Evolutionary conservation across 2,329 filamentous ascomycete genomes (phyloP), one percentile per base, ranked within the genome.

Genomic region (Pseudocercospora musae): DNA sequence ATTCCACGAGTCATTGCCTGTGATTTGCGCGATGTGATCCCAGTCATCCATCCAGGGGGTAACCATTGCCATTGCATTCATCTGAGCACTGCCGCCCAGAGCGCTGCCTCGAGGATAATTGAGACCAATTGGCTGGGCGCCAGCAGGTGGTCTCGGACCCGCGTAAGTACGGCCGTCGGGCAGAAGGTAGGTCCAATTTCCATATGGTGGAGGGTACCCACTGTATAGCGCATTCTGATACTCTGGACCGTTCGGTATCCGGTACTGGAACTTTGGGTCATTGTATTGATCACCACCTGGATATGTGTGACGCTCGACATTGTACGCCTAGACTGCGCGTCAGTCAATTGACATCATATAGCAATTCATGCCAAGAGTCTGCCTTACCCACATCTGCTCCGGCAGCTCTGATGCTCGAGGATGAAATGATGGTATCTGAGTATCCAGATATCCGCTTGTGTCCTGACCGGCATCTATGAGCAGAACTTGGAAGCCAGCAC

Each of bases 391-490:
- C 20, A 52, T 40, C 42, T 62, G 60, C 31, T 52, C 23, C 9
- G 60, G 60, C 27, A 62, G 21, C 31, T 62, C 60, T 11, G 60
- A 62, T 1, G 60, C 60, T 27, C 60, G 56, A 4, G 60, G 60
- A 31, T 62, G 60, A 25, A 56, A 59, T 2, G 60, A 62, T 13
- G 60, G 56, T 3, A 62, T 58, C 52, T 62, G 60, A 8, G 50
- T 81, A 69, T 84, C 81, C 60, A 76, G 72, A 49, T 78, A 77
- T 54, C 78, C 75, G 18, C 79, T 81, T 63, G 85, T 80, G 66
- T 87, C 85, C 62, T 84, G 83, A 53, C 84, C 84, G 15, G 84
- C 84, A 66, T 87, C 84, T 27, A 87, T 80, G 4, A 88, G 79
- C n/a, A 87, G 81, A 1, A 83, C 82, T 65, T 79, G 82, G 74